Evolutionary conservation across 345 rosid genomes (phyloP).

Genomic region (Sisymbrium irio): DNA sequence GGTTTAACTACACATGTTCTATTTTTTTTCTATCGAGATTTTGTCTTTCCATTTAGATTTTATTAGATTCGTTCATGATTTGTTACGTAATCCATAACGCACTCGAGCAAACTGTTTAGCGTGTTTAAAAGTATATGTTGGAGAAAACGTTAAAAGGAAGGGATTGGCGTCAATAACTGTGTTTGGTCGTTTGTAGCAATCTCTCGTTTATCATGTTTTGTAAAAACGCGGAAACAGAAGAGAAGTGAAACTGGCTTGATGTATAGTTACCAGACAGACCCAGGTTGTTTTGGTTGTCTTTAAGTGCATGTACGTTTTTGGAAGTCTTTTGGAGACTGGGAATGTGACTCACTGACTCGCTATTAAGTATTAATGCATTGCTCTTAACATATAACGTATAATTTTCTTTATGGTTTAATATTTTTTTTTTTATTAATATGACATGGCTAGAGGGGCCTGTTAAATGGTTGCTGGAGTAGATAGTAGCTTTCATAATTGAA

Average conservation of each 20-base stretch:
- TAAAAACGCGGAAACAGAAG: background rate
- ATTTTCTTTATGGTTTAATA: background rate
- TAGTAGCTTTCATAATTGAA: background rate
- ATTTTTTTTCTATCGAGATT: background rate
- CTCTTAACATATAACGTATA: background rate
- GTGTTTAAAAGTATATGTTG: background rate
- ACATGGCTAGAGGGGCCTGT: background rate
- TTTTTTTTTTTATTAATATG: background rate
- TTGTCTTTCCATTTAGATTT: background rate
- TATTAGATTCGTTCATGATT: background rate
- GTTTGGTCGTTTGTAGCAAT: background rate
- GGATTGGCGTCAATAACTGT: background rate
- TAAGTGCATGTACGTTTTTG: background rate
- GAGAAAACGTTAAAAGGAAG: background rate
- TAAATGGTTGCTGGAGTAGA: background rate
- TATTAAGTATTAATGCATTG: background rate
- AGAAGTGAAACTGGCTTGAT: background rate
- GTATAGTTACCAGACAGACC: background rate
- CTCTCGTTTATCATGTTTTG: background rate
- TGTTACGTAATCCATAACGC: conserved; percentile 11
- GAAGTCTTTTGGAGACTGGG: background rate
- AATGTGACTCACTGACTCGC: background rate
- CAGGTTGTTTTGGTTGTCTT: background rate
- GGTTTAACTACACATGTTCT: background rate
- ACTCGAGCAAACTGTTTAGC: background rate